Conservation (phyloP, 2,329 filamentous ascomycete genomes). For the Trichophyton mentagrophytes region DNA sequence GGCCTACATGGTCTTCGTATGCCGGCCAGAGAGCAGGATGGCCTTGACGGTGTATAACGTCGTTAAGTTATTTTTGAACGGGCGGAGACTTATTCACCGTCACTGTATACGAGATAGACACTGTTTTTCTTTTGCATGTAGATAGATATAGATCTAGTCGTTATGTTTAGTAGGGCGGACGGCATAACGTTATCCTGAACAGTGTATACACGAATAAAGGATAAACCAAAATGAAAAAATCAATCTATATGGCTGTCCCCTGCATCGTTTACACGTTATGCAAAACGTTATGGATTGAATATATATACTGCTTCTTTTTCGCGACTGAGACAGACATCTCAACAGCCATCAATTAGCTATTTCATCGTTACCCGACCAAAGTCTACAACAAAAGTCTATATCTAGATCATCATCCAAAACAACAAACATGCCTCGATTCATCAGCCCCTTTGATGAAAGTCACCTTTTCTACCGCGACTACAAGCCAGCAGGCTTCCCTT, state of each 20-base stretch:
- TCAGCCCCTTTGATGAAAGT: conserved; percentile 15
- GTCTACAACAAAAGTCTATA: neutral
- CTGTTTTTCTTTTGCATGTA: neutral
- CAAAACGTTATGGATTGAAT: neutral
- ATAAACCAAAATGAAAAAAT: neutral
- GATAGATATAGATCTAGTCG: neutral
- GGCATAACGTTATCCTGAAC: neutral
- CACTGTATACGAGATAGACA: neutral
- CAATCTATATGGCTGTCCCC: neutral
- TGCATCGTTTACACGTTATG: neutral
- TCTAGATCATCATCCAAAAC: neutral
- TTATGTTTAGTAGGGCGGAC: neutral
- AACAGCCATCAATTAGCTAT: neutral
- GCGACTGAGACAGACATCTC: neutral
- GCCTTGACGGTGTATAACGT: neutral
- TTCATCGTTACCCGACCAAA: neutral
- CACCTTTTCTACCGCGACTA: conserved; percentile 18
- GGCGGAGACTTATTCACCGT: neutral
- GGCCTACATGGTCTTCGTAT: conserved; percentile 54
- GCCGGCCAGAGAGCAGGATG: conserved; percentile 26
- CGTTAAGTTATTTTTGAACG: neutral
- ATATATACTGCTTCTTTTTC: neutral
- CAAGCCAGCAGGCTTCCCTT: conserved; percentile 13
- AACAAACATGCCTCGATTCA: conserved; percentile 16
- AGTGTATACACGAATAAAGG: neutral